A percentile compares a stretch with the other conserved stretches of the same genome.
phyloP scores from a whole-genome alignment of 805 yeast genomes.

The Aciculoconidium aculeatum region DNA sequence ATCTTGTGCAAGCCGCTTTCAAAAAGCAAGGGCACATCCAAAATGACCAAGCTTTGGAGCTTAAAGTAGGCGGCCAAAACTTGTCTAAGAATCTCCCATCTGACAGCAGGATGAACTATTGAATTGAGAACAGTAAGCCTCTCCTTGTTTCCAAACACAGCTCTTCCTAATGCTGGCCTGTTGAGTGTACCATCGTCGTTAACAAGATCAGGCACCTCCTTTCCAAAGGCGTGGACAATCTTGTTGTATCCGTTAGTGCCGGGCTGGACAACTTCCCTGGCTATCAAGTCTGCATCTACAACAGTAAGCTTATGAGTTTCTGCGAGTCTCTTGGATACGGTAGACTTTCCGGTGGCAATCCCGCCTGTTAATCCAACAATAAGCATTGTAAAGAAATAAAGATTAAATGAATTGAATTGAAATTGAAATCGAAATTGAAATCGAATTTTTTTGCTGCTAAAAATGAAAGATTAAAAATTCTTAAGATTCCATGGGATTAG shows the following conservation, averaged over 20 bases:
- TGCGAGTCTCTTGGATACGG: conserved; percentile 61
- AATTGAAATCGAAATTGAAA: too few species aligned
- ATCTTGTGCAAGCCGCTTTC: conserved; percentile 66
- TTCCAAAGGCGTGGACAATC: conserved; percentile 56
- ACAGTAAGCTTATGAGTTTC: conserved; percentile 51
- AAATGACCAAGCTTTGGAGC: conserved; percentile 55
- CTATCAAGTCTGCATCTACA: conserved; percentile 88
- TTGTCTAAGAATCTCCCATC: conserved; percentile 55
- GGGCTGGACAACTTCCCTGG: conserved; percentile 79
- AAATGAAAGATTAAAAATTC: too few species aligned
- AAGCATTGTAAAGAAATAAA: conserved; percentile 67
- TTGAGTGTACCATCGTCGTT: conserved; percentile 45
- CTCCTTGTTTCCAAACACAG: conserved; percentile 65
- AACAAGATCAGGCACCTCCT: conserved; percentile 46
- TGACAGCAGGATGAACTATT: conserved; percentile 86
- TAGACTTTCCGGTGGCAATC: conserved; percentile 94
- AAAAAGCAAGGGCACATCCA: conserved; percentile 88
- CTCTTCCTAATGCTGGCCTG: conserved; percentile 67
- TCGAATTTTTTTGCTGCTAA: too few species aligned
- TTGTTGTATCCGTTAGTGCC: conserved; percentile 64
- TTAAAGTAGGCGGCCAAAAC: conserved; percentile 52
- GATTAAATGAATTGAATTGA: too few species aligned
- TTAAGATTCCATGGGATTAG: too few species aligned
- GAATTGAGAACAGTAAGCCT: conserved; percentile 58
- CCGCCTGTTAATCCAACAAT: conserved; percentile 97